Evolutionary conservation across 2,329 filamentous ascomycete species (phyloP).

Genomic region (Calonectria ilicicola): DNA sequence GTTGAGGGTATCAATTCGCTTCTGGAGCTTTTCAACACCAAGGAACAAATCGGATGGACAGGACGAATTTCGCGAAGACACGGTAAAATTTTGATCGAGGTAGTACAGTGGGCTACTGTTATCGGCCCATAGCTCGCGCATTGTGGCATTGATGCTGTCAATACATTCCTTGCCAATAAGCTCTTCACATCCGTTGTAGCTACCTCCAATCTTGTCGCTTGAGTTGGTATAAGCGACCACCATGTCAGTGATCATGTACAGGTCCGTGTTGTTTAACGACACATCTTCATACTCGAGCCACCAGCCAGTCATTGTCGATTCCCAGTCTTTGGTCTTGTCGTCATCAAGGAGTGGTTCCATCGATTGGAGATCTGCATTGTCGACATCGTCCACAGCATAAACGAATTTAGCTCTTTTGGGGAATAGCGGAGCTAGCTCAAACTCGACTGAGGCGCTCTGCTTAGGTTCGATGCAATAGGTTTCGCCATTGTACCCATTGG

Average conservation of each 20-base stretch:
- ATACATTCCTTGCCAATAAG: neutral
- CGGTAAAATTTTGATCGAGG: neutral
- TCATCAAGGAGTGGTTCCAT: neutral
- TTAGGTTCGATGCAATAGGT: slow-evolving; percentile 4
- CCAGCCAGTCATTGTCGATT: neutral
- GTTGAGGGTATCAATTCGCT: neutral
- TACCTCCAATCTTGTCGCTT: neutral
- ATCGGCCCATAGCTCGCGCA: neutral
- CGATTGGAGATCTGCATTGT: neutral
- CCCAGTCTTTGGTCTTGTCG: neutral
- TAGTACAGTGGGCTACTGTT: neutral
- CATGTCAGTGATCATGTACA: slow-evolving; percentile 4
- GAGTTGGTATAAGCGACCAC: slow-evolving; percentile 2
- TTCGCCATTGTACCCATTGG: neutral
- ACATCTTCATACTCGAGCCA: slow-evolving; percentile 9
- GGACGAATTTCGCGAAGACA: neutral
- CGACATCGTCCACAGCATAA: neutral
- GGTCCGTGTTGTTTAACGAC: slow-evolving; percentile 5
- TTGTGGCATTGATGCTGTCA: neutral
- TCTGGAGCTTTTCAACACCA: neutral
- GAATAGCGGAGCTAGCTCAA: neutral
- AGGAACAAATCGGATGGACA: neutral
- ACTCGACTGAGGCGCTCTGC: neutral
- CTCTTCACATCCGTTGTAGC: neutral
- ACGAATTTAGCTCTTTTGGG: neutral